Evolutionary conservation across 1,284 basidiomycete species (phyloP).

Genomic region (Stereum hirsutum): DNA sequence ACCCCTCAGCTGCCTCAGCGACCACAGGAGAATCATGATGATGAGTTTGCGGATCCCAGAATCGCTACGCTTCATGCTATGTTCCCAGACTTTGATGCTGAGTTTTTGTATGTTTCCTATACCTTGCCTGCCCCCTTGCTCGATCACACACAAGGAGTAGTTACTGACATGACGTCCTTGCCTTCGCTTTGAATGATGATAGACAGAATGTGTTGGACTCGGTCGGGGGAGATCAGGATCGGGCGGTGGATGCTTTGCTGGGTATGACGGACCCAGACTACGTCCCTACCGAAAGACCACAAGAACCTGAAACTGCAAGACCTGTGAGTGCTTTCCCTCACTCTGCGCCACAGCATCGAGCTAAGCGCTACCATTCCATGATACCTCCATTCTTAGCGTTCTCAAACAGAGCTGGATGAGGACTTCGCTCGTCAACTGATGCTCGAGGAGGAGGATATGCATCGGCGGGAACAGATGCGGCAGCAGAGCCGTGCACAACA

Average conservation of each 20-base stretch:
- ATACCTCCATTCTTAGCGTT: slow-evolving; percentile 18
- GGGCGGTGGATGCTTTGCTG: slow-evolving; percentile 62
- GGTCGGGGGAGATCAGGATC: slow-evolving; percentile 54
- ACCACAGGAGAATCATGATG: slow-evolving; percentile 7
- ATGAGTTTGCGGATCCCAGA: slow-evolving; percentile 31
- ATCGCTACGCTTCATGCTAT: slow-evolving; percentile 53
- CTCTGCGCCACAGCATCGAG: neutral
- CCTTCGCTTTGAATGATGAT: slow-evolving; percentile 1
- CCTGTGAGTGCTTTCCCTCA: neutral
- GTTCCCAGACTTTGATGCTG: slow-evolving; percentile 74
- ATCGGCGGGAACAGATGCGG: slow-evolving; percentile 17
- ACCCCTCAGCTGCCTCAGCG: neutral
- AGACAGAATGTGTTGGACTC: slow-evolving; percentile 63
- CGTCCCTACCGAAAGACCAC: slow-evolving; percentile 21
- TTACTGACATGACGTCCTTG: slow-evolving; percentile 5
- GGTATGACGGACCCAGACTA: slow-evolving; percentile 79
- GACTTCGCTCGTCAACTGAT: slow-evolving; percentile 62
- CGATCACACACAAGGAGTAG: too few species aligned
- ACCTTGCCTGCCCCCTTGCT: slow-evolving; percentile 1
- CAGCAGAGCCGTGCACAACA: slow-evolving; percentile 6
- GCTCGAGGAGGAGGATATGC: slow-evolving; percentile 53
- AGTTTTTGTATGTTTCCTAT: slow-evolving; percentile 43
- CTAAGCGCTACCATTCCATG: neutral
- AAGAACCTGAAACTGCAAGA: slow-evolving; percentile 17
- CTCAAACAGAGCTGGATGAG: slow-evolving; percentile 66